Evolutionary conservation across 225 moss, liverwort and hornwort species (phyloP), one percentile per base, ranked within the genome.

Genomic region (Anthoceros angustus): DNA sequence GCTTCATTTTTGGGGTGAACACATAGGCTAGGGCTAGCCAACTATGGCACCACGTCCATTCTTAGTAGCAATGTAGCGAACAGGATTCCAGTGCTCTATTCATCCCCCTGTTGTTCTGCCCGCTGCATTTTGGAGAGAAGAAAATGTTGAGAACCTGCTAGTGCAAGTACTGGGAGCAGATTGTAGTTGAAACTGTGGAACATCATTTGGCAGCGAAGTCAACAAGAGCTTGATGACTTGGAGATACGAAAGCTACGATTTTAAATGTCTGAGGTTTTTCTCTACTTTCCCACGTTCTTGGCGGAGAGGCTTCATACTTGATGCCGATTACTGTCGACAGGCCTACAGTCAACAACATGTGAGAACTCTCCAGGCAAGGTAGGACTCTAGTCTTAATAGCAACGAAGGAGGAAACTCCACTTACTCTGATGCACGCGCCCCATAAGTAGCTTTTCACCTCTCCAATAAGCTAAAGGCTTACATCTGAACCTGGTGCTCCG

Each of bases 1-100:
- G 83, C 23, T 83, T 83, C 69, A 48, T 83, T 20, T 83, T 83
- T 21, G 83, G 83, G 41, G 83, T 83, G 12, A 83, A 80, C 46
- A 77, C 74, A 12, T 80, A 69, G 79, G 12, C 1, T 12, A 12
- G 12, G 46, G 2, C 46, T 48, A 18, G 12, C 46, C 5, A 1
- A 12, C 46, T 48, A 18, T 48, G 46, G 14, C 5, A 48, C 46
- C 46, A 48, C 46, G 2, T 32, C 32, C 32, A 32, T 32, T 32
- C 32, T 32, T 32, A 1, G 32, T 18, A 48, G 46, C 2, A 48
- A 6, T 12, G 46, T 12, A 48, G 3, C 14, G 18, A 48, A 18
- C 18, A 18, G 18, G 46, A 12, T 0, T 12, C 46, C 46, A 48
- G 3, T 48, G 1, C 18, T 48, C 46, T 2, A 48, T 48, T 6